phyloP scores from a whole-genome alignment of 768 basidiomycete genomes.

The Rhodotorula taiwanensis region DNA sequence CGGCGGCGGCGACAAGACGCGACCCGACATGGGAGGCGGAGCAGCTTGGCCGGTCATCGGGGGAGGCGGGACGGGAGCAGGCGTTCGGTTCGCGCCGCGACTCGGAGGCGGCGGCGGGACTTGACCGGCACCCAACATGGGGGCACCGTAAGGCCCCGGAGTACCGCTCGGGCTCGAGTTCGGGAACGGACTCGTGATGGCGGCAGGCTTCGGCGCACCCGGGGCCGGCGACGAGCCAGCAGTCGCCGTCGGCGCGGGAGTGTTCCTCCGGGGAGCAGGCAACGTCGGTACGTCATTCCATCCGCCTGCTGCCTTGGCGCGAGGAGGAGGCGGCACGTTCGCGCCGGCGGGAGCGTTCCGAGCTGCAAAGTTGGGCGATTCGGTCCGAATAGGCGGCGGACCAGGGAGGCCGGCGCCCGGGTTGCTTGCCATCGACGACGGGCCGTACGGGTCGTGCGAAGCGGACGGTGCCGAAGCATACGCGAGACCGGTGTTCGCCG shows the following conservation, averaged over 20 bases:
- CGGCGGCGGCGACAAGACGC: slow-evolving; percentile 52
- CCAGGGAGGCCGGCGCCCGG: slow-evolving; percentile 25
- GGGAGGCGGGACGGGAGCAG: slow-evolving; percentile 38
- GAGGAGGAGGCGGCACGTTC: slow-evolving; percentile 25
- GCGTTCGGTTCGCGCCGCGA: slow-evolving; percentile 45
- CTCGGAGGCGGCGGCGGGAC: slow-evolving; percentile 47
- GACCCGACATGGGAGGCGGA: slow-evolving; percentile 43
- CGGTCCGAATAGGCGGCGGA: slow-evolving; percentile 28
- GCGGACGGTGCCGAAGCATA: not conserved
- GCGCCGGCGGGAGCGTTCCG: not conserved
- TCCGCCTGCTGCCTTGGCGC: slow-evolving; percentile 16
- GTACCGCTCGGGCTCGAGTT: slow-evolving; percentile 17
- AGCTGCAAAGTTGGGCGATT: slow-evolving; percentile 17
- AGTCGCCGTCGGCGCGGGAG: slow-evolving; percentile 4
- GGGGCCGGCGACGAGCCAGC: not conserved
- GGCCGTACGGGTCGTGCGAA: slow-evolving; percentile 26
- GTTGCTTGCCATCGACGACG: slow-evolving; percentile 5
- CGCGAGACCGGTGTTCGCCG: not conserved
- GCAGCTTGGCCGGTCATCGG: slow-evolving; percentile 50
- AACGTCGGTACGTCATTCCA: slow-evolving; percentile 36
- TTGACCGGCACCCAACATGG: slow-evolving; percentile 24
- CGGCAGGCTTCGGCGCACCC: slow-evolving; percentile 4
- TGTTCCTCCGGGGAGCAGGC: slow-evolving; percentile 11
- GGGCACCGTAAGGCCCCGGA: slow-evolving; percentile 1
- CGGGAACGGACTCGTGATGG: slow-evolving; percentile 37